phyloP scores from a whole-genome alignment of 2,329 filamentous ascomycete species.

The Fusarium verticillioides region DNA sequence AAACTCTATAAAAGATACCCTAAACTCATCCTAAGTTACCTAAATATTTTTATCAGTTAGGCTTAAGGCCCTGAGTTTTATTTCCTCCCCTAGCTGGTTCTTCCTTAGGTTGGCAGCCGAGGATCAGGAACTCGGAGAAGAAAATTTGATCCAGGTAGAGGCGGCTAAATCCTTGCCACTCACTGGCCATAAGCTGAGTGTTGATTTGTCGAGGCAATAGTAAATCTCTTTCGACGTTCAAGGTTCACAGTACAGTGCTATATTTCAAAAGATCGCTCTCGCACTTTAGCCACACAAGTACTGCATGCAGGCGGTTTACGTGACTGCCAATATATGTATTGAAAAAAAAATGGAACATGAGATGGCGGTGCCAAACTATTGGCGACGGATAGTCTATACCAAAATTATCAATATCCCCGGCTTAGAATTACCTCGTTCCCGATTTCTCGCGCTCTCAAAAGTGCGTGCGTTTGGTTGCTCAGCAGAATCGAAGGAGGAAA shows the following conservation, averaged over 20 bases:
- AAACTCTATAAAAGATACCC: no score
- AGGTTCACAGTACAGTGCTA: constrained; percentile 21
- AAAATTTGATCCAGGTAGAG: constrained; percentile 25
- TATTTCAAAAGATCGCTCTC: not conserved
- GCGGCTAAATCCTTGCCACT: constrained; percentile 35
- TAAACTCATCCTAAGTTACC: no score
- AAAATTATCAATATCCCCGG: constrained; percentile 8
- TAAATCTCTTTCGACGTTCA: constrained; percentile 16
- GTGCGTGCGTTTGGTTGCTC: constrained; percentile 22
- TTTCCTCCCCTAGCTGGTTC: not conserved
- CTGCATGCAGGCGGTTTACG: not conserved
- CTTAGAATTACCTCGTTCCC: constrained; percentile 34
- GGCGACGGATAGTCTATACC: not conserved
- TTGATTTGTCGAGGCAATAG: constrained; percentile 13
- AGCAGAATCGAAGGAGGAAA: not conserved
- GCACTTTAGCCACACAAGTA: constrained; percentile 18
- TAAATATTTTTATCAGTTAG: no score
- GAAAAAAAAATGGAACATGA: not conserved
- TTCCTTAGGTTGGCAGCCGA: constrained; percentile 16
- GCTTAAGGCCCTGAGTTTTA: no score
- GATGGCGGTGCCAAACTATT: not conserved
- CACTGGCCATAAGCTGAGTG: constrained; percentile 17
- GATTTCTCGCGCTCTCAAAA: constrained; percentile 36
- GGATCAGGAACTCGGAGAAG: constrained; percentile 10
- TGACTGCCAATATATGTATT: not conserved